Evolutionary conservation across 2,329 filamentous ascomycete species (phyloP), one percentile per base, ranked within the genome.

Genomic region (Gaeumannomyces tritici): DNA sequence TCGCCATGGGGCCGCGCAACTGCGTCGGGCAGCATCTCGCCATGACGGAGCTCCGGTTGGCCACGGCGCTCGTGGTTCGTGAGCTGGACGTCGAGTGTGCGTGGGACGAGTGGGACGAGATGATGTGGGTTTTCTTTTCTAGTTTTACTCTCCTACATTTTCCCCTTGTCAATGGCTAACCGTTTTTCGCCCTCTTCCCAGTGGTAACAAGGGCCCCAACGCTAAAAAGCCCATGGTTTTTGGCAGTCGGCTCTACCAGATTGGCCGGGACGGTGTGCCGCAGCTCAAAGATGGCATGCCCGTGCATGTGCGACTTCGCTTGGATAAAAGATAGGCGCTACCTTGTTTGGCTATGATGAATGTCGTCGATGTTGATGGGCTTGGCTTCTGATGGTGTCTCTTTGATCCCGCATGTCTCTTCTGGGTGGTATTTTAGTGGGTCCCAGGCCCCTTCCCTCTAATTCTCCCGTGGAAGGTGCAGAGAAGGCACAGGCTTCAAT

Each of bases 1-100:
- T 87, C 68, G 80, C 82, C 66, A 74, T 78, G 62, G 83, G 84
- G 0, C 75, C 77, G 2, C 70, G 83, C 15, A 80, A 79, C 61
- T 87, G 83, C 66, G 78, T 85, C 12, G 84, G 83, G 0, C 81
- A 86, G 68, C 63, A 65, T 33, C 62, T 67, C 28, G 66, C 63
- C 26, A 55, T 64, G 59, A 63, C 60, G 21, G 65, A 67, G 60
- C 59, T 65, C 33, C 63, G 62, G 47, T 35, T 65, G 55, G 65
- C 64, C 24, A 47, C 66, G 56, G 66, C 59, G 26, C 59, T 63
- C 57, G 63, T 65, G 26, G 57, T 62, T 57, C 61, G 62, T 5
- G 63, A 63, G 57, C 29, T 67, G 11, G 66, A 67, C 24, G 21
- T 67, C 6, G 61, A 64, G 24, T 54, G 61, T 35, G 65, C 64